Base-by-base conservation (phyloP, 768 basidiomycete species). In the Boletales sp. region DNA sequence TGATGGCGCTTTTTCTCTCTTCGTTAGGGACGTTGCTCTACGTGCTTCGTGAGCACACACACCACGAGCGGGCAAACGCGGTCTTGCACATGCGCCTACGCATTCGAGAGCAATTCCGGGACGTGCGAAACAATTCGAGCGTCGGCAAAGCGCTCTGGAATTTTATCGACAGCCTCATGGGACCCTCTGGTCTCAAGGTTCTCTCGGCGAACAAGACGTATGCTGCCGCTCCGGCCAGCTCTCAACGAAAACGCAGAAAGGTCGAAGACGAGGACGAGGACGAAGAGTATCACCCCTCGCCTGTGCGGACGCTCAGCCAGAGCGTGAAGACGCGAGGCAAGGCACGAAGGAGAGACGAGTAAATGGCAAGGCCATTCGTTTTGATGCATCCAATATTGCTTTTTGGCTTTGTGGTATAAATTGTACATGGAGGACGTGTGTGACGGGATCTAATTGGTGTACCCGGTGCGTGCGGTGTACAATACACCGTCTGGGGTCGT, bases 391-490 rank as follows among this genome's bases (percentile, higher is more conserved):
- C 21, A 4, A 21, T 21, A 21, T 4, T 21, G 21, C 21, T 21
- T 2, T 21, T 21, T 21, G 21, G 21, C 4, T 4, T 21, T 21
- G 21, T 4, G 21, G 33, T 11, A 8, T 34, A 34, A 6, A 34
- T 34, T 34, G 9, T 11, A 34, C 21, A 21, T 21, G 21, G 21
- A 21, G 21, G 21, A 21, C 2, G 21, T 21, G 21, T 4, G 21
- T 21, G 21, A 21, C 21, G 21, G 21, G 8, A 33, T 7, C 57
- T 69, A 82, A 32, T 72, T 75, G 61, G 69, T 80, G 60, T 83
- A 83, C 59, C 81, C 80, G 30, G 76, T 79, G 55, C 87, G 72
- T 1, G 87, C 78, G 2, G 86, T 88, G 66, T 92, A 95, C 78
- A 82, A 88, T 33, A 80, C 65, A 0, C 86, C 86, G 11, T 80